Percentiles rank a stretch among this genome's conserved stretches.
These are phyloP conservation scores for Sapria himalayana DNA, from an alignment of 345 rosid genomes.

Conservation along the genomic window DNA sequence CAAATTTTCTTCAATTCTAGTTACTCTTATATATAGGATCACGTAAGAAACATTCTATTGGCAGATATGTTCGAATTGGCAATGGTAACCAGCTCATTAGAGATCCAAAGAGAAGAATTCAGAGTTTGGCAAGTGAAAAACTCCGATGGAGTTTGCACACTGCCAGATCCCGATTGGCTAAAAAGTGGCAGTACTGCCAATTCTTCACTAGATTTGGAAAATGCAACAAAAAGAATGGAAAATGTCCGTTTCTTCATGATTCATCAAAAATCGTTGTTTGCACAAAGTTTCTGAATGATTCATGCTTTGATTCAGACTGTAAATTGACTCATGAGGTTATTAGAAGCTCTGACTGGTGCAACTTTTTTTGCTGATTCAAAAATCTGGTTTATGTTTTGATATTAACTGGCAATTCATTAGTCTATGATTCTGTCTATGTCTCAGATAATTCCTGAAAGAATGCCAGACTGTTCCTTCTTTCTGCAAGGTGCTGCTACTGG, in stretches of 20 bases:
- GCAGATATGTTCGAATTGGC: constrained; percentile 88
- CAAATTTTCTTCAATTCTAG: too few species aligned
- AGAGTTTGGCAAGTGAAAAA: constrained; percentile 83
- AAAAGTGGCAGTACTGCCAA: constrained; percentile 68
- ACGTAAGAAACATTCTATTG: too few species aligned
- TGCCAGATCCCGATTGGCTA: constrained; percentile 62
- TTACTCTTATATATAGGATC: too few species aligned
- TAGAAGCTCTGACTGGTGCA: constrained; percentile 8
- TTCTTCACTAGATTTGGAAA: constrained; percentile 93
- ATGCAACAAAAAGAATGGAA: constrained; percentile 86
- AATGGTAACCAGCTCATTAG: constrained; percentile 88
- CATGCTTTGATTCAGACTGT: constrained; percentile 53
- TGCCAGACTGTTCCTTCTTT: constrained; percentile 95
- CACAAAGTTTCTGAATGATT: constrained; percentile 75
- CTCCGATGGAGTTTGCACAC: constrained; percentile 95
- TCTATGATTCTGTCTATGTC: constrained; percentile 11
- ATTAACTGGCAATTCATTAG: too few species aligned
- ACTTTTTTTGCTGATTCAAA: constrained; percentile 7
- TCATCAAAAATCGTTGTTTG: constrained; percentile 85
- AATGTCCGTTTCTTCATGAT: constrained; percentile 84
- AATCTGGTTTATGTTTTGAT: too few species aligned
- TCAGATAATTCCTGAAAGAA: constrained; percentile 93
- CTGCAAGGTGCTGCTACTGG: constrained; percentile 41
- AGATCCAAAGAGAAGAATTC: constrained; percentile 81
- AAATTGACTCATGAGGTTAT: constrained; percentile 87